Evolutionary conservation across 768 basidiomycete genomes (phyloP).

Genomic region (Rhodosporidiobolus sp.): DNA sequence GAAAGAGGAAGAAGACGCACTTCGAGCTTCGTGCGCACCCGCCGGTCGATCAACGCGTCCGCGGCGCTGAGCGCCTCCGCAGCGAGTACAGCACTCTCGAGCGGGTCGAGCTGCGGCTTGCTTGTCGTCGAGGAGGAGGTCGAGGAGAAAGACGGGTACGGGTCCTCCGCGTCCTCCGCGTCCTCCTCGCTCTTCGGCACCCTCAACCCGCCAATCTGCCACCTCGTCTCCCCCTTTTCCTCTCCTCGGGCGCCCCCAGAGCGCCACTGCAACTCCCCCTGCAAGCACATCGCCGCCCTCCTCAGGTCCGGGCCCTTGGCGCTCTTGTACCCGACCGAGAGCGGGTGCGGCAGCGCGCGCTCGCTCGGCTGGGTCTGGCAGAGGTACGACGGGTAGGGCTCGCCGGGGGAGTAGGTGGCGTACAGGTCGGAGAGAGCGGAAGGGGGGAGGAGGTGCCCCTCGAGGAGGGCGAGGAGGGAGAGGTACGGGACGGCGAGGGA

Average conservation of each 20-base stretch:
- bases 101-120: conserved; percentile 36
- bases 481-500: conserved; percentile 62
- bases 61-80: conserved; percentile 40
- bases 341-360: conserved; percentile 47
- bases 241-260: background rate
- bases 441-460: conserved; percentile 54
- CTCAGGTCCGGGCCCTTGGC: conserved; percentile 60
- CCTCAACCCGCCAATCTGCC: conserved; percentile 20
- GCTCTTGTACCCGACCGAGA: conserved; percentile 43
- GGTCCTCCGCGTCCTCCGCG: background rate
- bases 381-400: conserved; percentile 11
- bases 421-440: conserved; percentile 51
- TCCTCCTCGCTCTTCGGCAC: background rate
- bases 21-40: conserved; percentile 22
- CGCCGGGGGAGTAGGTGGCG: background rate
- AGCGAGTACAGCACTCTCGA: conserved; percentile 6
- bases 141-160: background rate
- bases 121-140: no score
- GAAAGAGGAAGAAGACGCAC: conserved; percentile 10
- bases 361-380: conserved; percentile 49
- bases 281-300: conserved; percentile 62
- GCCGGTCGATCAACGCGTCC: conserved; percentile 33
- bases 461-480: conserved; percentile 59
- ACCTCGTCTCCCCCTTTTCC: background rate
- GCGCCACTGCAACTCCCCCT: conserved; percentile 50